Evolutionary conservation across 1,284 basidiomycete genomes (phyloP), one percentile per base, ranked within the genome.

Genomic region (Ceratorhiza oryzae-sativae): DNA sequence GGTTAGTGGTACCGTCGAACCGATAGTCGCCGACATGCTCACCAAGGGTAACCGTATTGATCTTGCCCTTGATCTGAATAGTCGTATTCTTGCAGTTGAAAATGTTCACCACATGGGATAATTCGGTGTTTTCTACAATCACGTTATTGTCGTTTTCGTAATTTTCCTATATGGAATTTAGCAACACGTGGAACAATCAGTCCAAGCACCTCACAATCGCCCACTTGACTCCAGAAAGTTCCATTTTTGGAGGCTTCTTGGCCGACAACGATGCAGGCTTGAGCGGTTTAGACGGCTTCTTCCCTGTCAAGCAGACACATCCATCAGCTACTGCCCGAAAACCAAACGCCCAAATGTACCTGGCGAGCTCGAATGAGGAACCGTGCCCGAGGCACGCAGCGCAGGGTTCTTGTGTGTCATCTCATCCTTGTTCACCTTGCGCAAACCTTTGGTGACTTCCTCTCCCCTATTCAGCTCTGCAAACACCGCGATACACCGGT

Each of bases 321-420:
- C 53, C 49, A n/a, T 58, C 65, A 48, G 45, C 83, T 72, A 30
- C 56, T 30, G 23, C 36, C 39, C 25, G 55, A 68, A 39, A 62
- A 68, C 58, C 25, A 20, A 23, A 49, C 27, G 23, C 73, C 56
- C 27, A 62, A 36, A 51, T 45, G 45, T 45, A 55, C 71, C 60
- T 2, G 45, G 13, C 2, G 23, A 77, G 74, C 79, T 63, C 46
- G 81, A 42, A 55, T 84, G 84, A 53, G 91, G 87, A 23, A 94
- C 93, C 18, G 84, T 83, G 71, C 86, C 85, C 27, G 87, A 81
- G 3, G 87, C 86, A 46, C 95, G 84, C 49, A 99, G 82, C 15
- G 88, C 86, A 0, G 97, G 97, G 78, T 99, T 99, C 86, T 99
- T 98, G 85, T 99, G 97, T 6, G 95, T 98, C 95, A 97, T 97